Evolutionary conservation across 2,329 filamentous ascomycete genomes (phyloP), one percentile per base, ranked within the genome.

Genomic region (Colletotrichum somersetense): DNA sequence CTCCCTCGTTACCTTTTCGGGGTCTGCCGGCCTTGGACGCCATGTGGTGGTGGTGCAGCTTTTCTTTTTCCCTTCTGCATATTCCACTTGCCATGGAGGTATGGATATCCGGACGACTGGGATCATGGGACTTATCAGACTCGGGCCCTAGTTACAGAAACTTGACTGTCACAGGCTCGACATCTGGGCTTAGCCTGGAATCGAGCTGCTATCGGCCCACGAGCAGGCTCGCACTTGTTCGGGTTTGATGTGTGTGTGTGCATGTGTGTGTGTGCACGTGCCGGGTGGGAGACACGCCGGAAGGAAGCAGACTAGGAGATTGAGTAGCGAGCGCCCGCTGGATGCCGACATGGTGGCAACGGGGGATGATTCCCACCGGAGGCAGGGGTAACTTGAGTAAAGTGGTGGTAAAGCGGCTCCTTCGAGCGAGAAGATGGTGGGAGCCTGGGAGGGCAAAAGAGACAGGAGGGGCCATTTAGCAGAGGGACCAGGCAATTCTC

Each of bases 81-180:
- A 55, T 67, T 64, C 68, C 44, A 42, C 64, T 52, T 52, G 55
- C 35, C 35, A 64, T 50, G 59, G 38, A 38, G 35, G 35, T 38
- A 40, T 23, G 53, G 12, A 55, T 30, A 61, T 64, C 46, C 62
- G 35, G 50, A 66, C 55, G 55, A 66, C 63, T 33, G 50, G 63
- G 63, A 38, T 58, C 58, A 38, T 55, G 67, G 48, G 30, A 20
- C 23, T 40, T 72, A 69, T 69, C 66, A 59, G 55, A 52, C 55
- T 53, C 44, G 35, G 62, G n/a, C 26, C 50, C 26, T 62, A 44
- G 26, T 72, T 66, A 72, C 69, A 72, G 69, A 64, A 72, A 56
- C 59, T 69, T 61, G 46, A 50, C 18, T 64, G 69, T 72, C 69
- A 72, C 66, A 72, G 53, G 55, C 66, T 48, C 26, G 20, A 52